Evolutionary conservation across 805 yeast genomes (phyloP).

Genomic region (Teunomyces pallodes): DNA sequence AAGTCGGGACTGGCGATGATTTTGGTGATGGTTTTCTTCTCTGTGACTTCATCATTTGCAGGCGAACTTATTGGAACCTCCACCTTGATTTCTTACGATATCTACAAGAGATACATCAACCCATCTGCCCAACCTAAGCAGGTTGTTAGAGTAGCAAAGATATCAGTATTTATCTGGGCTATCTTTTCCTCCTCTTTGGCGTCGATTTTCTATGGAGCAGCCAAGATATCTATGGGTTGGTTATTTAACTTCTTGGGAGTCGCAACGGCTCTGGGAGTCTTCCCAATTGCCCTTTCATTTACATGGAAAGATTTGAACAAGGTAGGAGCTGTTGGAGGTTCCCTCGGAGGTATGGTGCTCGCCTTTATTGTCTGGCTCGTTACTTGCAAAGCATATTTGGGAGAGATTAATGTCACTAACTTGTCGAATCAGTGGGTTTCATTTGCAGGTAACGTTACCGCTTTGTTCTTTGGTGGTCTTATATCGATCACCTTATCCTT

Average conservation of each 20-base stretch:
- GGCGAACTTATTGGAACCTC: slow-evolving; percentile 43
- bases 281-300: slow-evolving; percentile 21
- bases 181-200: slow-evolving; percentile 19
- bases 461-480: slow-evolving; percentile 36
- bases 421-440: slow-evolving; percentile 39
- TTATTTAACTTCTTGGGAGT: slow-evolving; percentile 33
- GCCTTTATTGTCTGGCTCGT: slow-evolving; percentile 40
- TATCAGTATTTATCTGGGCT: slow-evolving; percentile 21
- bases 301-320: slow-evolving; percentile 33
- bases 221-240: slow-evolving; percentile 33
- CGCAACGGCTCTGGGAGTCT: slow-evolving; percentile 25
- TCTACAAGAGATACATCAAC: slow-evolving; percentile 24
- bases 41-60: slow-evolving; percentile 41
- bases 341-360: slow-evolving; percentile 33
- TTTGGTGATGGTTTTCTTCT: slow-evolving; percentile 34
- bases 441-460: slow-evolving; percentile 39
- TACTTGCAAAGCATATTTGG: slow-evolving; percentile 32
- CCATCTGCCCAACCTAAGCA: slow-evolving; percentile 21
- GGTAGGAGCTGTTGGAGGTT: slow-evolving; percentile 37
- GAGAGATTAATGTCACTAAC: slow-evolving; percentile 32
- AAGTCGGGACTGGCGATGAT: slow-evolving; percentile 26
- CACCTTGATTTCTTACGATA: slow-evolving; percentile 27
- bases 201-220: slow-evolving; percentile 23
- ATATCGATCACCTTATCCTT: slow-evolving; percentile 27
- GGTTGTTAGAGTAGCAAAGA: slow-evolving; percentile 21